Percentiles rank a stretch among this genome's conserved stretches.
Conservation (phyloP, 1,139 yeast species). For the Kurtzmaniella quercitrusa region DNA sequence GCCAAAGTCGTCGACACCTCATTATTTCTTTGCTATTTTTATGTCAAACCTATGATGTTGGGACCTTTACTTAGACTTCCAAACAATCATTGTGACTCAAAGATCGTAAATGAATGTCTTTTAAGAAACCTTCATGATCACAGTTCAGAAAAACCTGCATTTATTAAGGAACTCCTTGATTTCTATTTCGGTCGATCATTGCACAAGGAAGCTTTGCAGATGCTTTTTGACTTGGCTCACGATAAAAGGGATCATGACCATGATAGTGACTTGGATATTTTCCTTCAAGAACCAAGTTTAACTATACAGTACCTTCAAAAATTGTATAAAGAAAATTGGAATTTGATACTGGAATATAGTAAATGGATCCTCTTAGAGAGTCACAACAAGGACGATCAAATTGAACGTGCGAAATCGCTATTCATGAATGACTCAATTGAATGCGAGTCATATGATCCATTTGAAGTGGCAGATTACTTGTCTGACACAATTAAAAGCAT, state of each 20-base stretch:
- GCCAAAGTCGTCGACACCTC: constrained; percentile 71
- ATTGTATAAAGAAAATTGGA: constrained; percentile 47
- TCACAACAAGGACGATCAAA: constrained; percentile 21
- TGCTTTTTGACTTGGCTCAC: constrained; percentile 44
- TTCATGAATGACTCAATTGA: constrained; percentile 68
- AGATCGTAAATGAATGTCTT: constrained; percentile 56
- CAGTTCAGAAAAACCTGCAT: constrained; percentile 29
- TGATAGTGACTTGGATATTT: constrained; percentile 23
- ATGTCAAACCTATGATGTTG: constrained; percentile 64
- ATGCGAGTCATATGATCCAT: constrained; percentile 55
- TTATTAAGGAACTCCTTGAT: constrained; percentile 70
- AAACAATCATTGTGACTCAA: constrained; percentile 67
- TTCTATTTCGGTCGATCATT: constrained; percentile 63
- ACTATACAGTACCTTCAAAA: constrained; percentile 65
- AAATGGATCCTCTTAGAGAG: constrained; percentile 46
- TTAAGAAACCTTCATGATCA: constrained; percentile 26
- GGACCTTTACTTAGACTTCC: constrained; percentile 79
- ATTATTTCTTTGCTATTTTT: constrained; percentile 68
- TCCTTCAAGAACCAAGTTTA: constrained; percentile 42
- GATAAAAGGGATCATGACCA: constrained; percentile 17
- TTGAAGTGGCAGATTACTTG: constrained; percentile 50
- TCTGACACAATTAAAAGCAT: constrained; percentile 20
- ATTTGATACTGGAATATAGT: constrained; percentile 56
- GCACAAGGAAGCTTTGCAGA: constrained; percentile 65
- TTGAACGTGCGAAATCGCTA: constrained; percentile 38